Evolutionary conservation across 2,329 filamentous ascomycete genomes (phyloP), one percentile per base, ranked within the genome.

Genomic region (Scedosporium aurantiacum): DNA sequence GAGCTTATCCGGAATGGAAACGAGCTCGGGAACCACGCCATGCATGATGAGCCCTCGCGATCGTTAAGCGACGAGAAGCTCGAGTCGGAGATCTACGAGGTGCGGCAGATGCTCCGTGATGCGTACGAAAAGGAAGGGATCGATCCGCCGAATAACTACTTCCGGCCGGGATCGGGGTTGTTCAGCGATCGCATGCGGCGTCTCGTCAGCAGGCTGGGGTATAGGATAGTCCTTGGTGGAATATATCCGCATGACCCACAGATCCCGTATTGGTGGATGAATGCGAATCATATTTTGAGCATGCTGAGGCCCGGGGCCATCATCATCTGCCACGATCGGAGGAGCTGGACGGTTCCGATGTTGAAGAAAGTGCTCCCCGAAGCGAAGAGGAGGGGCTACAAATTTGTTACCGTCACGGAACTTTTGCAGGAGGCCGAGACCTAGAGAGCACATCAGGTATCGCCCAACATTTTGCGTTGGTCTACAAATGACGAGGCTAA

Each of bases 231-330:
- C n/a, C 75, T 96, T 45, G 91, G 91, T 2, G 86, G 85, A 71
- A 86, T 96, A 47, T 96, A 95, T 73, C 91, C 91, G 4, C 91
- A 96, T 75, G 91, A 96, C 74, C 86, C 91, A n/a, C 91, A 95
- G 78, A 87, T 96, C 62, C 78, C 78, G 8, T 86, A 82, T 68
- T 80, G 83, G 66, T 75, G 77, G 65, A 66, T 91, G 60, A 96
- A 96, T 73, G 87, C 89, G 6, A 79, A 77, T 65, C 91, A 96
- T 75, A 83, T 96, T 3, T 72, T 96, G 66, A 91, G 89, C 74
- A 91, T 91, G 87, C 78, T 88, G 41, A 78, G 82, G 56, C 86
- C 88, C 0, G 91, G 91, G 0, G 86, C 83, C 28, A 87, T 96
- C 62, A 86, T 96, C 64, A 87, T 96, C 59, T 92, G 90, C 69